Evolutionary conservation across 2,329 filamentous ascomycete genomes (phyloP), one percentile per base, ranked within the genome.

Genomic region (Aspergillus calidoustus): DNA sequence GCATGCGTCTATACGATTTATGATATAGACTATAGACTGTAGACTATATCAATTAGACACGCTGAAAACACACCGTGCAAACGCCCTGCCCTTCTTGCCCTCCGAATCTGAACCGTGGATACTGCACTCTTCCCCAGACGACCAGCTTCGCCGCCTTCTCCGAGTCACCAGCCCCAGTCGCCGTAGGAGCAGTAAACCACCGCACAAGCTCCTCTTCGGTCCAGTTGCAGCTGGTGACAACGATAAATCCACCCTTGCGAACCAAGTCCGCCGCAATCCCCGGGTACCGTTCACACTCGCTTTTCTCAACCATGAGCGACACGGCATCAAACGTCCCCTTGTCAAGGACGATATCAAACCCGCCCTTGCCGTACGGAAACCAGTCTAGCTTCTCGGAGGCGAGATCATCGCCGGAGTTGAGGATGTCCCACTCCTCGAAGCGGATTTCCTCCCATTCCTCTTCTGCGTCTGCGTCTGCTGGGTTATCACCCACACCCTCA

Each of bases 271-370:
- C 80, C 34, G 94, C 88, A 56, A 87, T 86, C 51, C 84, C 83
- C 52, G 86, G 85, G 79, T 99, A 99, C 3, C 84, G 83, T 75
- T 96, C 91, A 73, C 88, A 91, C 13, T 91, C 82, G 57, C 90
- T 84, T 43, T 86, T 71, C 62, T 79, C 76, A 9, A 70, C 76
- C 15, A 76, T 79, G n/a, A 98, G 81, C 54, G 89, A 93, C 38
- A 99, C 90, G 11, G 95, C 95, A 81, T 99, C 95, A 75, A 98
- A 99, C 0, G 95, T 99, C 49, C 95, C 95, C 80, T 99, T 99
- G 79, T 99, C 95, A n/a, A 97, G 85, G 0, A 97, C 89, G 0
- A 97, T 87, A 77, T 98, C 93, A 80, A 93, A 98, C 0, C 91
- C 91, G 0, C 76, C 74, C 0, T 69, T 69, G 34, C 76, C 69